Conservation (phyloP, 345 rosid species). For the Eucalyptus erythrocorys region DNA sequence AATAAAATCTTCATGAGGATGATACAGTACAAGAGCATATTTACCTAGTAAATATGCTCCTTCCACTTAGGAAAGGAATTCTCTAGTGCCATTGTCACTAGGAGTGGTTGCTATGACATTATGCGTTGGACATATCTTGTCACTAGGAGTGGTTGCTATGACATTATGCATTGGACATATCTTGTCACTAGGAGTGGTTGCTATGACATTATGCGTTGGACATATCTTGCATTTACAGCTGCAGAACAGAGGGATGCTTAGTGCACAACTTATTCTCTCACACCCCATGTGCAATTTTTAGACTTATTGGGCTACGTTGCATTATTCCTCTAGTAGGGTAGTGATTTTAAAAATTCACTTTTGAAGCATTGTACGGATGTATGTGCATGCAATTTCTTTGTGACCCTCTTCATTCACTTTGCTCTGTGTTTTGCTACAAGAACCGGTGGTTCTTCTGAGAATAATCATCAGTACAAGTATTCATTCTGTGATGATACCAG, state of each 20-base stretch:
- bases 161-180: too few relatives aligned
- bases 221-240: not conserved
- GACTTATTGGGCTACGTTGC: not conserved
- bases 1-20: not conserved
- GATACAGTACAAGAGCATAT: not conserved
- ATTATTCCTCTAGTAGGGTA: not conserved
- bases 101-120: too few relatives aligned
- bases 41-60: not conserved
- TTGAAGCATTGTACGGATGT: not conserved
- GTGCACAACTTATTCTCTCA: not conserved
- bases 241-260: not conserved
- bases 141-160: too few relatives aligned
- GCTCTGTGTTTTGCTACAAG: not conserved
- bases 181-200: not conserved
- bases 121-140: too few relatives aligned
- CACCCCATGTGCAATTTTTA: not conserved
- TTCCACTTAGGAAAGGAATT: not conserved
- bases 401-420: not conserved
- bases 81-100: not conserved
- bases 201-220: not conserved
- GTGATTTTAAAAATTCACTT: not conserved
- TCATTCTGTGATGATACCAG: not conserved
- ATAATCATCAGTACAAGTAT: not conserved
- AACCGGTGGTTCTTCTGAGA: not conserved
- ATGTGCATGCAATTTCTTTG: not conserved